Conservation (phyloP, 805 yeast species). For the Komagataella pastoris region DNA sequence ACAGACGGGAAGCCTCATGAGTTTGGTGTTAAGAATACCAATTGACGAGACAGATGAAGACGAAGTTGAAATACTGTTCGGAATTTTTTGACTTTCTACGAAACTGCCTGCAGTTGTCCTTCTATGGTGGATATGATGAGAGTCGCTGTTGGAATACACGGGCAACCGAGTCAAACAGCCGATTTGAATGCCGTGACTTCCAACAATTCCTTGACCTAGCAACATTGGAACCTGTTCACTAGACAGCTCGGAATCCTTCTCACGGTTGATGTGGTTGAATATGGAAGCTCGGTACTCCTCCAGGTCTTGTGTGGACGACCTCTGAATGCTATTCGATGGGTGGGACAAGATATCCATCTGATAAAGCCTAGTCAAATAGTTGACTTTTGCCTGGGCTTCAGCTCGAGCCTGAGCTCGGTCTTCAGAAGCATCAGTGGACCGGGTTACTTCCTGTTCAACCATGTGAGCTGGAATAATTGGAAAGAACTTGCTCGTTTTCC, state of each 20-base stretch:
- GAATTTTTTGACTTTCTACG: slow-evolving; percentile 3
- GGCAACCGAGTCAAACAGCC: slow-evolving; percentile 18
- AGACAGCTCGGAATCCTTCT: not conserved
- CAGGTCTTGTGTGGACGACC: slow-evolving; percentile 1
- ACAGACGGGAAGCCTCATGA: slow-evolving; percentile 3
- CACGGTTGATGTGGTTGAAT: slow-evolving; percentile 1
- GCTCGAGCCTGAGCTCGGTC: not conserved
- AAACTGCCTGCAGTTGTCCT: slow-evolving; percentile 6
- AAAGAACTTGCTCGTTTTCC: too few relatives aligned
- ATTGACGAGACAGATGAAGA: not conserved
- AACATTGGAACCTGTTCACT: slow-evolving; percentile 4
- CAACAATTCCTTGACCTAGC: slow-evolving; percentile 20
- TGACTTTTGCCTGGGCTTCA: not conserved
- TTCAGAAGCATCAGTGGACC: not conserved
- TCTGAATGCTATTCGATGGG: not conserved
- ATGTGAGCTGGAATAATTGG: not conserved
- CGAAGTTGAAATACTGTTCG: not conserved
- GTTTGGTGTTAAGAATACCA: not conserved
- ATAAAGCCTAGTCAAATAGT: not conserved
- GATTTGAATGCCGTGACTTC: slow-evolving; percentile 19
- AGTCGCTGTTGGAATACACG: slow-evolving; percentile 12
- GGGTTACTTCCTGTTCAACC: not conserved
- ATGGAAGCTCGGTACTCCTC: slow-evolving; percentile 2
- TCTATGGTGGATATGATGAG: slow-evolving; percentile 3
- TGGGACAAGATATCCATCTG: slow-evolving; percentile 1